Percentiles rank a stretch among this genome's conserved stretches.
These are phyloP conservation scores for Lasiodiplodia sp. DNA, from an alignment of 2,329 filamentous ascomycete genomes.

Conservation along the genomic window DNA sequence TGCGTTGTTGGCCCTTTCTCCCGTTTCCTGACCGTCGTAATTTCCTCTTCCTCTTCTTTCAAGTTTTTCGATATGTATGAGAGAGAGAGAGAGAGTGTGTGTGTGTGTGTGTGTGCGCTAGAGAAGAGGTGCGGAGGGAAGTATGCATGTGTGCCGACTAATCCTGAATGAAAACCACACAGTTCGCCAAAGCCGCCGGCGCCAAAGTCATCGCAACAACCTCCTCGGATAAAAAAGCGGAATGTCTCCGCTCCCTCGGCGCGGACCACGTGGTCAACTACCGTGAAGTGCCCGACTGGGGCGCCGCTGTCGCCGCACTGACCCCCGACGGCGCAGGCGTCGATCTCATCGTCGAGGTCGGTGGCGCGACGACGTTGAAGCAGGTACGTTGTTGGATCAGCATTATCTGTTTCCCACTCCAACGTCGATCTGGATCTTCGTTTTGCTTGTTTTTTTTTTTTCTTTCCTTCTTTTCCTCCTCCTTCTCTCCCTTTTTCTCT, in stretches of 20 bases:
- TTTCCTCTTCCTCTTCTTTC: too few species aligned
- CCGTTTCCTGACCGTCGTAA: background rate
- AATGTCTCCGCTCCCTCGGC: conserved; percentile 59
- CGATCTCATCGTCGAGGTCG: conserved; percentile 70
- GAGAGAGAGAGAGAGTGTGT: too few species aligned
- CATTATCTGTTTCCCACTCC: too few species aligned
- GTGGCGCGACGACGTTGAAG: conserved; percentile 65
- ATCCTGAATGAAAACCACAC: background rate
- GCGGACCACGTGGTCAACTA: conserved; percentile 67
- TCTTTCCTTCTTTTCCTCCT: background rate
- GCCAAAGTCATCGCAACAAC: conserved; percentile 66
- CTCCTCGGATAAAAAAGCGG: conserved; percentile 58
- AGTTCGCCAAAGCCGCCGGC: conserved; percentile 60
- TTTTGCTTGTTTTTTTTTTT: too few species aligned
- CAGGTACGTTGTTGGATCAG: background rate
- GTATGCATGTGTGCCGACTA: too few species aligned
- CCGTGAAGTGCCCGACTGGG: conserved; percentile 60
- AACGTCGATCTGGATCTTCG: too few species aligned
- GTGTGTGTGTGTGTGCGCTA: too few species aligned
- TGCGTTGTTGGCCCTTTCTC: conserved; percentile 34
- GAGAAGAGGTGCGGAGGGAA: too few species aligned
- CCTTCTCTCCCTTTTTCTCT: background rate
- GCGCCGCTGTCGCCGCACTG: conserved; percentile 58
- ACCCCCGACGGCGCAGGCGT: conserved; percentile 61
- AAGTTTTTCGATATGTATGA: too few species aligned